Evolutionary conservation across 768 basidiomycete species (phyloP).

Genomic region (Hypholoma fasciculare): DNA sequence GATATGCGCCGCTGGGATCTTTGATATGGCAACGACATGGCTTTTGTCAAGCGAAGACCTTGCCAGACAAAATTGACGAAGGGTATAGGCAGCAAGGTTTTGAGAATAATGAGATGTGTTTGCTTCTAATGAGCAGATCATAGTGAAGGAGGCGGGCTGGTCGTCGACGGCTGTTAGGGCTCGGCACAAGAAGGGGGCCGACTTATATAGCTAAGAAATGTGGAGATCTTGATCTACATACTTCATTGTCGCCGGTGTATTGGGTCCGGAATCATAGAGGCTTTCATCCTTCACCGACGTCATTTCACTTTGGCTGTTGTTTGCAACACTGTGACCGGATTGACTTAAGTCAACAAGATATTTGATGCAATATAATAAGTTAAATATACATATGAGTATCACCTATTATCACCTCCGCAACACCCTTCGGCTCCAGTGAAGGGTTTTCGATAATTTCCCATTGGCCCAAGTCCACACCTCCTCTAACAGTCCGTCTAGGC

Average conservation of each 20-base stretch:
- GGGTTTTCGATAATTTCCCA: conserved; percentile 32
- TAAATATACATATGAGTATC: conserved; percentile 4
- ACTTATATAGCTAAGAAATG: background rate
- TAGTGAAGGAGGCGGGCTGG: conserved; percentile 11
- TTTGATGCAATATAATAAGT: conserved; percentile 2
- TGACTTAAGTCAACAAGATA: background rate
- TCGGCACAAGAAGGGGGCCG: background rate
- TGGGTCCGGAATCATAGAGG: background rate
- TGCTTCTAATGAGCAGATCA: conserved; percentile 23
- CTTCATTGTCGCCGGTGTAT: too few relatives aligned
- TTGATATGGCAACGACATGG: conserved; percentile 32
- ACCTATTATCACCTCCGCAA: conserved; percentile 30
- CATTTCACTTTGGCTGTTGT: conserved; percentile 1
- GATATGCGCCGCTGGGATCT: conserved; percentile 35
- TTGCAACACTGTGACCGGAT: background rate
- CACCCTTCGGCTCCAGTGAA: conserved; percentile 37
- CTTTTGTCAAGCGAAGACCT: conserved; percentile 29
- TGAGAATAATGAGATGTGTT: conserved; percentile 43
- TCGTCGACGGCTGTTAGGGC: background rate
- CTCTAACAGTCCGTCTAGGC: conserved; percentile 64
- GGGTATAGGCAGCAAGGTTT: conserved; percentile 48
- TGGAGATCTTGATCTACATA: background rate
- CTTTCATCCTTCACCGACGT: conserved; percentile 6
- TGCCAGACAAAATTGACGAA: conserved; percentile 44
- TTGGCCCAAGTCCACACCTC: conserved; percentile 59